Percentiles rank a stretch among this genome's conserved stretches.
Conservation (phyloP, 2,329 filamentous ascomycete species). For the Verticillium alfalfae region DNA sequence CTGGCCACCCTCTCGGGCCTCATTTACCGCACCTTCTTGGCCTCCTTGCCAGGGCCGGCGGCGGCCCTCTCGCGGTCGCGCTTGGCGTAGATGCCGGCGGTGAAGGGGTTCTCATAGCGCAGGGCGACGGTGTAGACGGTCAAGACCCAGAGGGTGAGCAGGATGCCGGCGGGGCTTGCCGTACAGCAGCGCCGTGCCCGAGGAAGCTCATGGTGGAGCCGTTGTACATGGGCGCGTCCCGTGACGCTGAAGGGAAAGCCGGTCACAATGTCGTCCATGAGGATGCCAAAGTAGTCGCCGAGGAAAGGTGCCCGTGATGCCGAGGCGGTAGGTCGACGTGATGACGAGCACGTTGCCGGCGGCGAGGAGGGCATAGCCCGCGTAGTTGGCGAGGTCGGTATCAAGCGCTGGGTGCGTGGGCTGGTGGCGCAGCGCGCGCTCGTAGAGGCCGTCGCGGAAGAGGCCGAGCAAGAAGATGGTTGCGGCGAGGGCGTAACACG, state of each 20-base stretch:
- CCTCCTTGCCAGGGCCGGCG: conserved; percentile 25
- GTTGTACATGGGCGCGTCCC: conserved; percentile 90
- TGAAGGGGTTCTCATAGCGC: conserved; percentile 90
- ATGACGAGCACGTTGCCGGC: conserved; percentile 80
- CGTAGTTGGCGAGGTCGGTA: conserved; percentile 50
- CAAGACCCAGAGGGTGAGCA: conserved; percentile 71
- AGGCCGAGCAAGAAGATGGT: conserved; percentile 91
- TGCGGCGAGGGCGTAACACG: conserved; percentile 84
- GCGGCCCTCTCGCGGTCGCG: conserved; percentile 56
- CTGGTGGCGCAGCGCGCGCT: conserved; percentile 70
- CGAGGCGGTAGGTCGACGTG: conserved; percentile 84
- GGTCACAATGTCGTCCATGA: conserved; percentile 93
- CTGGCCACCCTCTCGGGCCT: conserved; percentile 3
- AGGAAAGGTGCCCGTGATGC: conserved; percentile 95
- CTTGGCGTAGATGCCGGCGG: conserved; percentile 86
- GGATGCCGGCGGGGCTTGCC: conserved; percentile 79
- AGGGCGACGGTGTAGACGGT: conserved; percentile 76
- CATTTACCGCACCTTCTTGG: conserved; percentile 47
- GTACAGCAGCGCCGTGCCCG: conserved; percentile 76
- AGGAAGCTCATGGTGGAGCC: conserved; percentile 90
- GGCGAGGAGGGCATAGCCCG: conserved; percentile 67
- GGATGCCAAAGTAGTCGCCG: conserved; percentile 96
- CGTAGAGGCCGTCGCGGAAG: conserved; percentile 82
- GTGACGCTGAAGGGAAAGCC: conserved; percentile 94
- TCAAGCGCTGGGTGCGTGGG: conserved; percentile 71